Evolutionary conservation across 2,329 filamentous ascomycete genomes (phyloP), one percentile per base, ranked within the genome.

Genomic region (Chaetomium sp.): DNA sequence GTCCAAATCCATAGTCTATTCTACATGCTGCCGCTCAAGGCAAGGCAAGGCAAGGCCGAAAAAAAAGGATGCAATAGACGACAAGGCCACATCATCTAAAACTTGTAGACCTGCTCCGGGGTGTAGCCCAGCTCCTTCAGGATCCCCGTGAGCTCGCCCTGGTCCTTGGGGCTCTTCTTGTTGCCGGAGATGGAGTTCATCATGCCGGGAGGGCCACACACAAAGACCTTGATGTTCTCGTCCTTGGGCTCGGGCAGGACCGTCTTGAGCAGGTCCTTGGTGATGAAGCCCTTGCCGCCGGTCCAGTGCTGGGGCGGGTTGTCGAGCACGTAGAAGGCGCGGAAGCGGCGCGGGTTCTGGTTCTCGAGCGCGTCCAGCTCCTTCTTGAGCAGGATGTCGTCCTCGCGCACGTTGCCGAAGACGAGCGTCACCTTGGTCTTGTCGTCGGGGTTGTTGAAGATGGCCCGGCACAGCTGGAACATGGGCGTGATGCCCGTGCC

Each of bases 401-500:
- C 86, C 81, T 98, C 92, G 29, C 81, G 82, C 66, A 97, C 80
- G 81, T 98, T 99, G 71, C 92, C 95, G 75, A 94, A 97, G 45
- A 99, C 86, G 35, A 99, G 87, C 6, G 94, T 98, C 50, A 99
- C 93, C 83, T 97, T 96, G 73, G 95, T 99, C 87, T 95, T 93
- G 82, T 99, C 95, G 51, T 91, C 87, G 66, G 94, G 92, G 86
- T 97, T 96, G 80, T 90, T 92, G 88, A 98, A 96, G 81, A 99
- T 97, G 75, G 89, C 85, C 68, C 92, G 92, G 70, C 87, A 83
- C 54, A 99, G 88, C 83, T 99, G 95, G 84, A 91, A 98, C 94
- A 98, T 97, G 71, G 95, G 95, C 12, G 95, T 95, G 78, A 99
- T 96, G 67, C 95, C 95, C 8, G 95, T 97, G 70, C 95, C 95